Conservation (phyloP, 2,329 filamentous ascomycete species). For the Annulohypoxylon truncatum region DNA sequence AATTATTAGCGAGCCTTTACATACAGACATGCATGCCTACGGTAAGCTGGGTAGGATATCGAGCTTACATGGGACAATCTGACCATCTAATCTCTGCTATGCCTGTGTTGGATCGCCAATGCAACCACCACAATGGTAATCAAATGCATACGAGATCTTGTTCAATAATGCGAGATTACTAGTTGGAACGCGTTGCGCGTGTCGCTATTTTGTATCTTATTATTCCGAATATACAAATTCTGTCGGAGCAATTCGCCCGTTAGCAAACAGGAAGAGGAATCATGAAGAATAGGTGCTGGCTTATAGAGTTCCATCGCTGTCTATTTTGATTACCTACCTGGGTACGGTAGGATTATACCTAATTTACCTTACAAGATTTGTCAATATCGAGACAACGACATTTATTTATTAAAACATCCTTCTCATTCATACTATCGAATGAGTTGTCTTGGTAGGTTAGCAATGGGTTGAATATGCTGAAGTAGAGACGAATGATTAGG, state of each 20-base stretch:
- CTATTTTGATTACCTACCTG: too few relatives aligned
- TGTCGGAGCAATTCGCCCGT: background rate
- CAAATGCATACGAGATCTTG: constrained; percentile 36
- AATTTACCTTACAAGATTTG: background rate
- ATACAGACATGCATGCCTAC: background rate
- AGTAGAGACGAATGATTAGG: too few relatives aligned
- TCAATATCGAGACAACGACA: background rate
- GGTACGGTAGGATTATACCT: too few relatives aligned
- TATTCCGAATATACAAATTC: background rate
- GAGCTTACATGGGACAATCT: constrained; percentile 7
- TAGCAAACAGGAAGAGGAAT: background rate
- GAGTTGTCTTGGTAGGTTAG: too few relatives aligned
- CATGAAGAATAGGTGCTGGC: too few relatives aligned
- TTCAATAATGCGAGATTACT: constrained; percentile 29
- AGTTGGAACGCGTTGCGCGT: constrained; percentile 7
- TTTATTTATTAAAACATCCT: too few relatives aligned
- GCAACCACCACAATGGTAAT: constrained; percentile 27
- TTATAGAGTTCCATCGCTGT: background rate
- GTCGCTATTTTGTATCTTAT: background rate
- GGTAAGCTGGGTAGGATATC: too few relatives aligned
- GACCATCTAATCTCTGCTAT: constrained; percentile 31
- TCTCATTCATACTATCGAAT: too few relatives aligned
- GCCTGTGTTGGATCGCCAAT: constrained; percentile 23
- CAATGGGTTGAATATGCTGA: background rate
- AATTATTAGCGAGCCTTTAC: background rate